Conservation (phyloP, 176 grass and related monocot genomes). For the Triticum dicoccoides region DNA sequence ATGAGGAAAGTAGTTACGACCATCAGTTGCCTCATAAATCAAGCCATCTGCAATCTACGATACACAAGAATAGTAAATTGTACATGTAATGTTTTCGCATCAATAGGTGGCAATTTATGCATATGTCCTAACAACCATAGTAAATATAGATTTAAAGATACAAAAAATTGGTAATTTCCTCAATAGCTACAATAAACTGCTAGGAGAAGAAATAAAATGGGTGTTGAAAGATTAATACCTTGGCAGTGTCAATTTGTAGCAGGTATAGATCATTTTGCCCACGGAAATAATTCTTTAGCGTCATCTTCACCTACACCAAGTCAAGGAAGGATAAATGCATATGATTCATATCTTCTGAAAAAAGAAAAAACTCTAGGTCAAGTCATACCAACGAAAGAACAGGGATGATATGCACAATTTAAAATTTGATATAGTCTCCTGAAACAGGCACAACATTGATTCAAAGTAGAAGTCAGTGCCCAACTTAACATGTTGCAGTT, state of each 20-base stretch:
- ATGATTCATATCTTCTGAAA: background rate
- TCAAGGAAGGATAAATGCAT: background rate
- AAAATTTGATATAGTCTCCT: background rate
- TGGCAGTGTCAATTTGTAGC: slow-evolving; percentile 52
- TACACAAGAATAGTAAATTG: background rate
- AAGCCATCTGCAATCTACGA: slow-evolving; percentile 62
- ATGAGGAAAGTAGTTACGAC: slow-evolving; percentile 70
- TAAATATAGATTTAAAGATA: too few relatives aligned
- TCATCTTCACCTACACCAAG: slow-evolving; percentile 69
- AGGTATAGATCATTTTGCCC: slow-evolving; percentile 62
- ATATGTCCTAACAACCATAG: background rate
- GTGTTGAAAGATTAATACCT: slow-evolving; percentile 40
- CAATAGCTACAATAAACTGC: background rate
- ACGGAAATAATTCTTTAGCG: slow-evolving; percentile 56
- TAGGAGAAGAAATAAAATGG: background rate
- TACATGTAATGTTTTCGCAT: background rate
- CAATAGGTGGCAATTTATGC: background rate
- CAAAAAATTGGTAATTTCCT: background rate
- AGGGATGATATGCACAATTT: background rate
- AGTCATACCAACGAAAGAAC: background rate
- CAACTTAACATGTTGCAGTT: too few relatives aligned
- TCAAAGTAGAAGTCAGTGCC: background rate
- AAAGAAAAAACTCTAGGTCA: background rate
- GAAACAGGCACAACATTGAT: background rate
- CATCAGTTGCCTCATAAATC: slow-evolving; percentile 69